Evolutionary conservation across 352 stramenopile species (phyloP).

Genomic region (Globisporangium abappressorium): DNA sequence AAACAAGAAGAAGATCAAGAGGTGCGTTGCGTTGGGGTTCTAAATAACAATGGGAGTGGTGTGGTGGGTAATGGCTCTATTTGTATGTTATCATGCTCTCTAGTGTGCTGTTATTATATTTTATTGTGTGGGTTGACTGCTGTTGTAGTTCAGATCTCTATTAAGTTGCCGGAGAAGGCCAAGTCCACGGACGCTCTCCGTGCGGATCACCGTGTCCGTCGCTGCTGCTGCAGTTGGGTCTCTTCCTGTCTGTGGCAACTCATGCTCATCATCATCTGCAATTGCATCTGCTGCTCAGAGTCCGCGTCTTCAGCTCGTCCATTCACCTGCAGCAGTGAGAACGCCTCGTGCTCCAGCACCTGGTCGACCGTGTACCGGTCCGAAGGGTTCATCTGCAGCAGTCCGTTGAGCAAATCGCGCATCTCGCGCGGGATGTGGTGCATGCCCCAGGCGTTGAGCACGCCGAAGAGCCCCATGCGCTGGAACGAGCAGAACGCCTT

Average conservation of each 20-base stretch:
- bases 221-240: neutral
- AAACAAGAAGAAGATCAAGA: neutral
- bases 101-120: neutral
- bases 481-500: conserved; percentile 31
- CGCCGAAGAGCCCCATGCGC: conserved; percentile 22
- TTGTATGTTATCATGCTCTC: neutral
- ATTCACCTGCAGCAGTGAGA: neutral
- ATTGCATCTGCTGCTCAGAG: neutral
- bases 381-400: conserved; percentile 33
- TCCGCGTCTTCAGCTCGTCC: neutral
- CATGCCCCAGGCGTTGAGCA: conserved; percentile 34
- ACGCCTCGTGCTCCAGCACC: conserved; percentile 2
- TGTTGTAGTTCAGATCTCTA: conserved; percentile 2
- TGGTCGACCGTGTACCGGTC: neutral
- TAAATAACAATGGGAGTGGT: neutral
- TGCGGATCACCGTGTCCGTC: neutral
- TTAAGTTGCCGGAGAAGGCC: neutral
- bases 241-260: neutral
- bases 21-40: neutral
- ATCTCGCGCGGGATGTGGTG: conserved; percentile 8
- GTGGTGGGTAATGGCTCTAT: neutral
- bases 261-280: neutral
- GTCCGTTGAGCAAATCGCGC: conserved; percentile 3
- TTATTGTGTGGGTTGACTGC: neutral
- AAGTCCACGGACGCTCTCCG: neutral